These are phyloP conservation scores for Ceratocystiopsis minuta DNA, from an alignment of 2,329 filamentous ascomycete species.

Conservation along the genomic window DNA sequence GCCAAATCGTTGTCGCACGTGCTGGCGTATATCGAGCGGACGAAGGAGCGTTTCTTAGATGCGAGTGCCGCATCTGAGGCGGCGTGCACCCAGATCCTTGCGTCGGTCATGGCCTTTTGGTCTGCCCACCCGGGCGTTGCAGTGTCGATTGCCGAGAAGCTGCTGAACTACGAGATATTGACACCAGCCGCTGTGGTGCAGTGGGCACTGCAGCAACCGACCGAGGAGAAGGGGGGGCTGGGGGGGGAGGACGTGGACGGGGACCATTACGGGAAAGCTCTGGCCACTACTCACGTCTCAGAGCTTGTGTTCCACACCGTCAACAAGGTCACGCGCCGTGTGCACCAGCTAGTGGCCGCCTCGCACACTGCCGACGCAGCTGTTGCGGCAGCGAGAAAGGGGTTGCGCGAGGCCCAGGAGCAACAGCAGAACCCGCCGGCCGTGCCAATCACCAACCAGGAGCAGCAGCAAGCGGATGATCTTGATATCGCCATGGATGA, in stretches of 20 bases:
- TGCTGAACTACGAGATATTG: slow-evolving; percentile 92
- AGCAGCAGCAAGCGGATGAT: slow-evolving; percentile 11
- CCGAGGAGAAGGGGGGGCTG: too few relatives aligned
- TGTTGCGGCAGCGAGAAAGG: slow-evolving; percentile 11
- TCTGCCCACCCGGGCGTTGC: slow-evolving; percentile 78
- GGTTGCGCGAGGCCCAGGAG: slow-evolving; percentile 17
- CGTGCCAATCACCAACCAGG: background rate
- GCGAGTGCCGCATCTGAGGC: slow-evolving; percentile 57
- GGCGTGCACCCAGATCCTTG: slow-evolving; percentile 74
- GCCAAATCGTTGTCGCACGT: slow-evolving; percentile 94
- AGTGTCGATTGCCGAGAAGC: slow-evolving; percentile 83
- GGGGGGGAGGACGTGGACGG: slow-evolving; percentile 27
- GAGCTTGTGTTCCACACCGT: slow-evolving; percentile 84
- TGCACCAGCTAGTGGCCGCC: slow-evolving; percentile 54
- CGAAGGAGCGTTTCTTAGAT: slow-evolving; percentile 71
- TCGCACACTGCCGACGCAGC: slow-evolving; percentile 13
- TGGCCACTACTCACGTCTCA: slow-evolving; percentile 62
- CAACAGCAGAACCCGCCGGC: slow-evolving; percentile 20
- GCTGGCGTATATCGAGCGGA: slow-evolving; percentile 85
- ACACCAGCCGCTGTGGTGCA: slow-evolving; percentile 71
- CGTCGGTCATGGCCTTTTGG: slow-evolving; percentile 86
- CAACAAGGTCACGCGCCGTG: slow-evolving; percentile 71
- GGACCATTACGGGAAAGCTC: slow-evolving; percentile 17
- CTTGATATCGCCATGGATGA: slow-evolving; percentile 21
- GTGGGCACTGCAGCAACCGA: slow-evolving; percentile 54